phyloP scores from a whole-genome alignment of 2,329 filamentous ascomycete species.

The Ophiostoma himal-ulmi region DNA sequence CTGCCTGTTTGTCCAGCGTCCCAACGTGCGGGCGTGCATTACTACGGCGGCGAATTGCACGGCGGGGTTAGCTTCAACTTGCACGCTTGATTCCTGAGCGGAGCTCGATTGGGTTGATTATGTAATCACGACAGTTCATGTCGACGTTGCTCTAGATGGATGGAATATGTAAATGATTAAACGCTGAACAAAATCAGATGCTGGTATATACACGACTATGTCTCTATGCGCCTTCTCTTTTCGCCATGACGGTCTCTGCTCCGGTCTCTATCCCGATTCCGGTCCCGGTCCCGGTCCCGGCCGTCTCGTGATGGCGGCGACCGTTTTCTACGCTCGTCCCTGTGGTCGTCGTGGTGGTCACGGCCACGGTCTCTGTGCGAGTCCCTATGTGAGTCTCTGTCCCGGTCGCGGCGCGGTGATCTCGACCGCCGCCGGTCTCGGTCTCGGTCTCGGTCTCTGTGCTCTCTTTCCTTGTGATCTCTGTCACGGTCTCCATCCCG shows the following conservation, averaged over 20 bases:
- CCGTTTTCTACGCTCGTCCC: slow-evolving; percentile 47
- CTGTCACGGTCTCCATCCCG: slow-evolving; percentile 31
- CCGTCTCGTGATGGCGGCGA: slow-evolving; percentile 50
- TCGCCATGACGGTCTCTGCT: slow-evolving; percentile 39
- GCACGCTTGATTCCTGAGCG: neutral
- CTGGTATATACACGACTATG: slow-evolving; percentile 13
- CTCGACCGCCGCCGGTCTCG: neutral
- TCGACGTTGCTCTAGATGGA: neutral
- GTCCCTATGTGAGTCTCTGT: neutral
- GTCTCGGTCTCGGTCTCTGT: slow-evolving; percentile 23
- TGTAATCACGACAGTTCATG: neutral
- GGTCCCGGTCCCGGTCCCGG: slow-evolving; percentile 38
- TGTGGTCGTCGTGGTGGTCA: slow-evolving; percentile 31
- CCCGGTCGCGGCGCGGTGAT: slow-evolving; percentile 4
- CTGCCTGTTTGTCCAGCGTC: neutral
- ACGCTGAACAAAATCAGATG: neutral
- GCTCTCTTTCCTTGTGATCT: slow-evolving; percentile 18
- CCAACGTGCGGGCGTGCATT: neutral
- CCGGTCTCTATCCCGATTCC: slow-evolving; percentile 2
- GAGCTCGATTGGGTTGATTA: neutral
- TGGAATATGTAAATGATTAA: neutral
- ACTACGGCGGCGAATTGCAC: neutral
- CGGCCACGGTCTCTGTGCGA: slow-evolving; percentile 27
- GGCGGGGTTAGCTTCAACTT: slow-evolving; percentile 7
- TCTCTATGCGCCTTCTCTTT: slow-evolving; percentile 54